These are phyloP conservation scores for Exserohilum rostratum DNA, from an alignment of 2,329 filamentous ascomycete species.

Conservation along the genomic window DNA sequence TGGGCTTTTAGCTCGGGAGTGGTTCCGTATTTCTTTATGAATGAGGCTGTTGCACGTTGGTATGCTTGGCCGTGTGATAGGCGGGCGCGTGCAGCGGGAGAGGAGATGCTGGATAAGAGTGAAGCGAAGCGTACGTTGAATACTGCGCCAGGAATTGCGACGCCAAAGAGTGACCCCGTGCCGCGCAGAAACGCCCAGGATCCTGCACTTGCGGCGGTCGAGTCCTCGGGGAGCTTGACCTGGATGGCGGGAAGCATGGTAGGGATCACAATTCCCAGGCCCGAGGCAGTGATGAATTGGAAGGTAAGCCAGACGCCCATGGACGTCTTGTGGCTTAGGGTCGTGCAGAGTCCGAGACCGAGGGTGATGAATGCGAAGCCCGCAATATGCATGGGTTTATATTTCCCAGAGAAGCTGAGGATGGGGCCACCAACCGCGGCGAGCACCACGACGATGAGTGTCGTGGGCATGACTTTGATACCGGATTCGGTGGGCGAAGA, in stretches of 20 bases:
- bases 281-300: conserved; percentile 33
- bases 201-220: conserved; percentile 27
- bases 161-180: conserved; percentile 37
- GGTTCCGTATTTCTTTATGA: conserved; percentile 25
- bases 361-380: conserved; percentile 32
- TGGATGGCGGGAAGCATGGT: conserved; percentile 40
- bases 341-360: conserved; percentile 25
- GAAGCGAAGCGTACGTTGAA: conserved; percentile 36
- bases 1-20: conserved; percentile 19
- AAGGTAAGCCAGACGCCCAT: conserved; percentile 28
- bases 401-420: conserved; percentile 30
- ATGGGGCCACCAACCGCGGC: conserved; percentile 31
- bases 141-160: conserved; percentile 36
- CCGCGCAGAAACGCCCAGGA: conserved; percentile 41
- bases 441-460: conserved; percentile 28
- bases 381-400: conserved; percentile 34
- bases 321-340: conserved; percentile 17
- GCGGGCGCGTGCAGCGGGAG: conserved; percentile 4
- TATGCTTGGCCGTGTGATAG: conserved; percentile 36
- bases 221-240: conserved; percentile 33
- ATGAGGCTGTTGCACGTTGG: conserved; percentile 29
- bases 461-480: conserved; percentile 36
- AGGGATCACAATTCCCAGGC: conserved; percentile 34
- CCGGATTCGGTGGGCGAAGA: conserved; percentile 31
- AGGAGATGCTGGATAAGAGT: conserved; percentile 19